A percentile compares a stretch with the other conserved stretches of the same genome.
Evolutionary conservation across 768 basidiomycete genomes (phyloP).

Genomic region (Piloderma croceum): DNA sequence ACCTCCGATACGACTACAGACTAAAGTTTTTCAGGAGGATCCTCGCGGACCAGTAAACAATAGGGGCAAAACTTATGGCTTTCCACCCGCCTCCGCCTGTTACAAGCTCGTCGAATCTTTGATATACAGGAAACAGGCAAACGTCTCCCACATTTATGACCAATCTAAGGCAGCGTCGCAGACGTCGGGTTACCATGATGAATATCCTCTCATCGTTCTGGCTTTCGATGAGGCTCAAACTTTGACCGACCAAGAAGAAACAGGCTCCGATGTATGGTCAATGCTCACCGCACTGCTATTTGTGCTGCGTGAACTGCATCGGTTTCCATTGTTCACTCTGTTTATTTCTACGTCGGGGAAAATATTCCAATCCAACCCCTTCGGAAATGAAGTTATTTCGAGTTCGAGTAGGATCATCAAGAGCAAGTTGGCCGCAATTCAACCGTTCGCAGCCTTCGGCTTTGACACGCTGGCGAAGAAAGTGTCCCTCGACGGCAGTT

Average conservation of each 20-base stretch:
- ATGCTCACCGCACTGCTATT: too few relatives aligned
- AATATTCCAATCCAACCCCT: constrained; percentile 9
- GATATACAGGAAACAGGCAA: too few relatives aligned
- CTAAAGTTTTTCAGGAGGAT: too few relatives aligned
- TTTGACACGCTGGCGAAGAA: constrained; percentile 22
- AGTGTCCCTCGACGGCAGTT: constrained; percentile 6
- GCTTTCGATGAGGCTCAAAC: constrained; percentile 20
- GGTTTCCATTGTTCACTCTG: constrained; percentile 10
- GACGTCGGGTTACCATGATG: too few relatives aligned
- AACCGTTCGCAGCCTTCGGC: constrained; percentile 16
- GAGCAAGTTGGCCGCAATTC: constrained; percentile 1
- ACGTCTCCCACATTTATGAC: too few relatives aligned
- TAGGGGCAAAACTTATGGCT: too few relatives aligned
- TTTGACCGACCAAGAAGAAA: constrained; percentile 6
- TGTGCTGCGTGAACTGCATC: constrained; percentile 1
- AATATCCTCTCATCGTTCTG: constrained; percentile 14
- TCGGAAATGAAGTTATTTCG: constrained; percentile 4
- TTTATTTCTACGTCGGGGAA: constrained; percentile 19
- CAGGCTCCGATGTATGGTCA: too few relatives aligned
- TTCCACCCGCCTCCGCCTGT: too few relatives aligned
- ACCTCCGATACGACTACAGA: too few relatives aligned
- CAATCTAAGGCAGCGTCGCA: too few relatives aligned
- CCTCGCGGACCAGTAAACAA: too few relatives aligned
- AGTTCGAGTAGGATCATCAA: constrained; percentile 5
- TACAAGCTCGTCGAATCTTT: too few relatives aligned